Evolutionary conservation across 345 rosid species (phyloP).

Genomic region (Brassica juncea): DNA sequence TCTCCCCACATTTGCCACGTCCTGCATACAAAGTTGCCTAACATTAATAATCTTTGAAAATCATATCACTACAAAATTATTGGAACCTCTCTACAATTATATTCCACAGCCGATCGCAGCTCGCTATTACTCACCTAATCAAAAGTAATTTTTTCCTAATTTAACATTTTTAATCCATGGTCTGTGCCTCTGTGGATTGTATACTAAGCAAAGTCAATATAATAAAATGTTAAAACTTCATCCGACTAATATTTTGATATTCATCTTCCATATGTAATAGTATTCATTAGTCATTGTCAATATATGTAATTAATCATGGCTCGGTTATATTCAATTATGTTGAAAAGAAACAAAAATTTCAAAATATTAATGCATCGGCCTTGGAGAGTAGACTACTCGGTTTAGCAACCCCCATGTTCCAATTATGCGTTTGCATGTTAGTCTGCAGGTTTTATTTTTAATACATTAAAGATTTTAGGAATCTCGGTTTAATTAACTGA

Average conservation of each 20-base stretch:
- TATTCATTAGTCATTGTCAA: not conserved
- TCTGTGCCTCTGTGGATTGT: conserved; percentile 2
- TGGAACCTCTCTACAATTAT: conserved; percentile 32
- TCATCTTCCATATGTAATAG: not conserved
- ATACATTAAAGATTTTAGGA: conserved; percentile 22
- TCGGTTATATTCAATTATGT: not conserved
- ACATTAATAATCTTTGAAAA: not conserved
- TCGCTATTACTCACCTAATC: conserved; percentile 5
- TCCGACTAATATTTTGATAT: not conserved
- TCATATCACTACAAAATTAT: conserved; percentile 2
- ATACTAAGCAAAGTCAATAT: conserved; percentile 6
- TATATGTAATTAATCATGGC: not conserved
- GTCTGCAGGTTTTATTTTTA: conserved; percentile 5
- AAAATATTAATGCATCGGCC: not conserved
- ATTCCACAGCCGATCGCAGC: conserved; percentile 23
- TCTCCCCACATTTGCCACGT: conserved; percentile 30
- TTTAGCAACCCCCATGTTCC: conserved; percentile 37
- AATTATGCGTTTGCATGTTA: conserved; percentile 44
- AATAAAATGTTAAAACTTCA: conserved; percentile 2
- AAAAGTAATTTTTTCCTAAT: conserved; percentile 10
- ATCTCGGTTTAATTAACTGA: conserved; percentile 28
- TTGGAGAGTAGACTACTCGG: not conserved
- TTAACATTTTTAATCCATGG: not conserved
- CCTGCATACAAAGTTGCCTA: not conserved
- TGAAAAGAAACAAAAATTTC: not conserved